phyloP scores from a whole-genome alignment of 2,329 filamentous ascomycete species.

The Ophiosphaerella herpotricha region DNA sequence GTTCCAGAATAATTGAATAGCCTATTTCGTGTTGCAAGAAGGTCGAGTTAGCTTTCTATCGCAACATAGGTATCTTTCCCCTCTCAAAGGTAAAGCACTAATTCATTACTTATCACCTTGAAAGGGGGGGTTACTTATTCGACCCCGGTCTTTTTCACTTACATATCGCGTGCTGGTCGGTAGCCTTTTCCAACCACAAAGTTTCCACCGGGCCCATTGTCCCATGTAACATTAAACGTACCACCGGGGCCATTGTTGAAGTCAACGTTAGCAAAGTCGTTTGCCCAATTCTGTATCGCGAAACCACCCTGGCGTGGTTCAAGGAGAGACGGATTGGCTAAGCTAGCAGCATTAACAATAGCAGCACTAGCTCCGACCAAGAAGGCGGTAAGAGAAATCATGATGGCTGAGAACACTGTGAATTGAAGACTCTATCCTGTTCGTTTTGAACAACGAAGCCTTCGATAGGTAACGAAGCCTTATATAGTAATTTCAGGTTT shows the following conservation, averaged over 20 bases:
- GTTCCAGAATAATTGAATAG: conserved; percentile 1
- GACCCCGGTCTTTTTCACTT: neutral
- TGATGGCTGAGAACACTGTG: too few species aligned
- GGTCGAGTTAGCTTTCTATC: neutral
- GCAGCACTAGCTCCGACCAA: neutral
- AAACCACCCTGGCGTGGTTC: neutral
- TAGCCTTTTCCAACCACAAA: conserved; percentile 11
- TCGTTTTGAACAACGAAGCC: too few species aligned
- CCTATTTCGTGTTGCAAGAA: neutral
- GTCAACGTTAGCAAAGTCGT: conserved; percentile 8
- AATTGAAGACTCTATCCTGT: too few species aligned
- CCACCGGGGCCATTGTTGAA: conserved; percentile 1
- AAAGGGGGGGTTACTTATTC: neutral
- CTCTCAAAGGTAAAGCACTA: too few species aligned
- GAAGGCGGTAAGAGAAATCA: neutral
- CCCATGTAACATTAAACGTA: conserved; percentile 3
- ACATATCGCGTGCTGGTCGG: conserved; percentile 8
- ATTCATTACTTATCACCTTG: too few species aligned
- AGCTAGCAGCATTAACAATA: neutral
- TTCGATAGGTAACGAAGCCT: neutral
- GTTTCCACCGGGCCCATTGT: conserved; percentile 7
- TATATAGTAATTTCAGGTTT: neutral
- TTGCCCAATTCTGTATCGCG: conserved; percentile 8
- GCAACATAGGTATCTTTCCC: too few species aligned
- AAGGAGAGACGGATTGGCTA: neutral